Evolutionary conservation across 805 yeast genomes (phyloP), one percentile per base, ranked within the genome.

Genomic region (Kuraishia cidri): DNA sequence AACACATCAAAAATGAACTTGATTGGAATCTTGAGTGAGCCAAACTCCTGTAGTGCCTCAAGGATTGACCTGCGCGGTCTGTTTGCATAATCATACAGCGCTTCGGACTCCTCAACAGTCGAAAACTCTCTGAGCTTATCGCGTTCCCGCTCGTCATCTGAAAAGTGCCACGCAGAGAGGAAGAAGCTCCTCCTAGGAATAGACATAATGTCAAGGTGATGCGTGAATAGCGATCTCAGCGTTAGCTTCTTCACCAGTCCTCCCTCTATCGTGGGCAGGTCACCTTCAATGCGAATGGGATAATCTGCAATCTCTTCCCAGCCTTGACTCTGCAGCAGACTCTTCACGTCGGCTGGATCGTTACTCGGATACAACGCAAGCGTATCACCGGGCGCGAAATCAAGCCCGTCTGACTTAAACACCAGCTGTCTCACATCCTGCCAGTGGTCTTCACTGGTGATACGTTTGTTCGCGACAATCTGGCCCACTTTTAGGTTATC

Each of bases 151-250:
- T 70, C 72, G 36, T 82, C 92, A 13, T 66, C 60, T 5, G 84
- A 77, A 57, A 88, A 92, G 47, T 80, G 86, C 72, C 83, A 76
- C 4, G 76, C 65, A 14, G 70, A 55, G 49, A 70, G 67, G 53
- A 92, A 92, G 45, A 92, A 90, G 16, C 87, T 72, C 25, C 95
- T 64, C 35, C 86, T 67, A 1, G 98, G 98, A 12, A 90, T 76
- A 3, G 94, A 67, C 54, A 68, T 71, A 10, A 92, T 66, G 51
- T 92, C 97, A 34, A 88, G 58, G 52, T 90, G 95, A 53, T 84
- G 76, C 1, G 78, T 79, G 5, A 92, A 40, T 9, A 90, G 61
- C 3, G 79, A 67, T 36, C 95, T 56, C 24, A 92, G 58, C 0
- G 97, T 88, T 34, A 84, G 50, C 1, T 67, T 67, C 17, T 56